Evolutionary conservation across 106 monocot species (phyloP).

Genomic region (Platanthera guangdongensis): DNA sequence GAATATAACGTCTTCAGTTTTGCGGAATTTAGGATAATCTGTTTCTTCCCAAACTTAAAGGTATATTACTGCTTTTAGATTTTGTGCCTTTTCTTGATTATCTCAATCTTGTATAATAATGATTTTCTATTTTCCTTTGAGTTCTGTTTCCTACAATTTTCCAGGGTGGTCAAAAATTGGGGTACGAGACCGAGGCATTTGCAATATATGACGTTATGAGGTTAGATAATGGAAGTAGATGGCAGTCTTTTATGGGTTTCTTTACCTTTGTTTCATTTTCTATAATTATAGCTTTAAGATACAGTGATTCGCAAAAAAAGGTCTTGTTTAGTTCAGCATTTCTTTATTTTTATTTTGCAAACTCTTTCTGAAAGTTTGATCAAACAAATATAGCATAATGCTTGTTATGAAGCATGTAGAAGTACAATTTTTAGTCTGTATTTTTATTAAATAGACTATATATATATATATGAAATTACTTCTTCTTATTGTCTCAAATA

Average conservation of each 20-base stretch:
- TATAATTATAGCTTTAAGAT: not conserved
- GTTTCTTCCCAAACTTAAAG: too few relatives aligned
- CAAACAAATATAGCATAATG: not conserved
- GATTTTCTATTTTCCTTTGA: not conserved
- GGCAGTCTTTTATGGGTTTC: not conserved
- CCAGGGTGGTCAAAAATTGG: conserved; percentile 86
- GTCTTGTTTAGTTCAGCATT: not conserved
- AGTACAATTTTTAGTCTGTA: not conserved
- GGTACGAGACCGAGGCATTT: conserved; percentile 96
- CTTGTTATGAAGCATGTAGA: not conserved
- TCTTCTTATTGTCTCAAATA: too few relatives aligned
- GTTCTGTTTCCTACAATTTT: conserved; percentile 9
- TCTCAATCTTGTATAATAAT: not conserved
- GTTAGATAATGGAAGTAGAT: conserved; percentile 21
- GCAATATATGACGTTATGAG: conserved; percentile 97
- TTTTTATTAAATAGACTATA: not conserved
- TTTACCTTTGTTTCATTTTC: not conserved
- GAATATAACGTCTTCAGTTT: too few relatives aligned
- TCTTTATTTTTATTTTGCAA: not conserved
- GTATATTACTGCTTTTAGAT: not conserved
- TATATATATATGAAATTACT: too few relatives aligned
- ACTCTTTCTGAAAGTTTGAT: not conserved
- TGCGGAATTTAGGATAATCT: too few relatives aligned
- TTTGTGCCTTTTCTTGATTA: not conserved
- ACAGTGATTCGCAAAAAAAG: not conserved